Percentiles rank a stretch among this genome's conserved stretches.
These are phyloP conservation scores for Cyberlindnera amylophila DNA, from an alignment of 805 yeast genomes.

Conservation along the genomic window DNA sequence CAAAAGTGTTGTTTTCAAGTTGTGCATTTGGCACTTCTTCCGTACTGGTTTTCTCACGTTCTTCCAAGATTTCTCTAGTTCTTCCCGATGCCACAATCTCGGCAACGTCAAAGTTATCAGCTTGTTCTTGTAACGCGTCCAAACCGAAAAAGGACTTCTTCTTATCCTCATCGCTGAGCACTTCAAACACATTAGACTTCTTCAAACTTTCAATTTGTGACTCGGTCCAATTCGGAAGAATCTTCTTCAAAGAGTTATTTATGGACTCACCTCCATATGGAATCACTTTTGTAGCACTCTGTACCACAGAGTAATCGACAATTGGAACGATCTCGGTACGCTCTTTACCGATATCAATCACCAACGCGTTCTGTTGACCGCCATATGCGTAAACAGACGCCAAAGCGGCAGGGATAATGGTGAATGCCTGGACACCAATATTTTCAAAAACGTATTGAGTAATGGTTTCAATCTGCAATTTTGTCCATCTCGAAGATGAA, in stretches of 20 bases:
- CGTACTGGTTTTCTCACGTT: slow-evolving; percentile 48
- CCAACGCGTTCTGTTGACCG: slow-evolving; percentile 57
- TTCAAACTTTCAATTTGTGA: slow-evolving; percentile 74
- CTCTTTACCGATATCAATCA: slow-evolving; percentile 76
- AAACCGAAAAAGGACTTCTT: slow-evolving; percentile 58
- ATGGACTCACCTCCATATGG: slow-evolving; percentile 63
- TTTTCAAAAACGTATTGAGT: slow-evolving; percentile 74
- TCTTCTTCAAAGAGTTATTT: slow-evolving; percentile 45
- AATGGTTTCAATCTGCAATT: slow-evolving; percentile 59
- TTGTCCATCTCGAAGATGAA: slow-evolving; percentile 67
- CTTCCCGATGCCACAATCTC: slow-evolving; percentile 79
- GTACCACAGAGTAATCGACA: slow-evolving; percentile 63
- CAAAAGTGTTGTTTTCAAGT: slow-evolving; percentile 66
- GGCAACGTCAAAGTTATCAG: slow-evolving; percentile 85
- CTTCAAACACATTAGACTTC: slow-evolving; percentile 71
- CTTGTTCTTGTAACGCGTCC: slow-evolving; percentile 45
- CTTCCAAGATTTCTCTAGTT: slow-evolving; percentile 65
- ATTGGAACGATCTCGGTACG: slow-evolving; percentile 78
- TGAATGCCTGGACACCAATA: slow-evolving; percentile 67
- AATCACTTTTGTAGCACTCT: slow-evolving; percentile 48
- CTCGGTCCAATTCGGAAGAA: slow-evolving; percentile 54
- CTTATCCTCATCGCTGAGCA: slow-evolving; percentile 64
- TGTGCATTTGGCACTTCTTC: slow-evolving; percentile 53
- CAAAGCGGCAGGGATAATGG: slow-evolving; percentile 62
- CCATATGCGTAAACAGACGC: slow-evolving; percentile 76